Evolutionary conservation across 1,284 basidiomycete species (phyloP).

Genomic region (Fistulinella staudtii): DNA sequence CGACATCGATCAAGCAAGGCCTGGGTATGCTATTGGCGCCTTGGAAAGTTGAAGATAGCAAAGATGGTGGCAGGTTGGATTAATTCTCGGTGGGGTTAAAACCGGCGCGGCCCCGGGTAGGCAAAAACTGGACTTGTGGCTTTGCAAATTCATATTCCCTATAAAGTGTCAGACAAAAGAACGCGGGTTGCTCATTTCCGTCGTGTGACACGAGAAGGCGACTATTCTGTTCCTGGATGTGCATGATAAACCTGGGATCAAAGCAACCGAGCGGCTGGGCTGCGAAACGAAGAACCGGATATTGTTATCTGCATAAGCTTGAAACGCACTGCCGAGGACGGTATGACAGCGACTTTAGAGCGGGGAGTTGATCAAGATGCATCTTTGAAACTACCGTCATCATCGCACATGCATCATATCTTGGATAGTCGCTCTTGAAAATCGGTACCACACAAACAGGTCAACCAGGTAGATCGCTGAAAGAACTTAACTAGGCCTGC

Average conservation of each 20-base stretch:
- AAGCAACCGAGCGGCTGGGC: conserved; percentile 1
- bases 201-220: conserved; percentile 1
- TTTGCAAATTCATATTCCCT: background rate
- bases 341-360: background rate
- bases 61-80: background rate
- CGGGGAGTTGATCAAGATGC: background rate
- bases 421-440: background rate
- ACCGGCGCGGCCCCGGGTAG: background rate
- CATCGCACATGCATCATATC: no score
- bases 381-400: background rate
- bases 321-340: background rate
- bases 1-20: conserved; percentile 3
- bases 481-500: background rate
- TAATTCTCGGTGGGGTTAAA: background rate
- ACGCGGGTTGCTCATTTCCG: conserved; percentile 5
- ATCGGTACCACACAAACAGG: background rate
- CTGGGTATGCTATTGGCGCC: background rate
- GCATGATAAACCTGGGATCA: background rate
- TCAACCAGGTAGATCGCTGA: background rate
- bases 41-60: background rate
- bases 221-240: background rate
- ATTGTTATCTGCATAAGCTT: background rate
- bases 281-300: background rate
- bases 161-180: background rate
- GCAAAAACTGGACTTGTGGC: conserved; percentile 1